Percentiles rank a stretch among this genome's conserved stretches.
phyloP scores from a whole-genome alignment of 2,329 filamentous ascomycete species.

The Cladosporium sp. region DNA sequence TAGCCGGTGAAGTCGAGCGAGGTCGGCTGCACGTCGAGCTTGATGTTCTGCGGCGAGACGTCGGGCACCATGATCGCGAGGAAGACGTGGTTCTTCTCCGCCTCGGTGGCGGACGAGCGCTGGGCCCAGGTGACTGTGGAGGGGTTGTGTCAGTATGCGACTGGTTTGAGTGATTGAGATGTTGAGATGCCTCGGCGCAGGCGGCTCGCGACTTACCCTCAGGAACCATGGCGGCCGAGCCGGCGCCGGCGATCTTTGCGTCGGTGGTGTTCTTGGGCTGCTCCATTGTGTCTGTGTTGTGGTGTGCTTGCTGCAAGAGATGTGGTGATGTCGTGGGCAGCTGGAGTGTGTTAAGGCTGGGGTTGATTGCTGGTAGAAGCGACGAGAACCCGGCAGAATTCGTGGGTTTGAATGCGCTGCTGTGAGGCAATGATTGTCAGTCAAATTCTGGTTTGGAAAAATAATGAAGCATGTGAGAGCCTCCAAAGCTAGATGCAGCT shows the following conservation, averaged over 20 bases:
- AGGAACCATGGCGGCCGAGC: constrained; percentile 29
- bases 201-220: constrained; percentile 26
- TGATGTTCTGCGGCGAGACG: constrained; percentile 66
- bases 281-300: constrained; percentile 20
- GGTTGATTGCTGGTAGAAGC: constrained; percentile 10
- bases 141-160: constrained; percentile 17
- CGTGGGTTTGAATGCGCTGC: constrained; percentile 1
- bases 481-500: not conserved
- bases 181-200: not conserved
- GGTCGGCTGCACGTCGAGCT: constrained; percentile 75
- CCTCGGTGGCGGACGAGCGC: constrained; percentile 74
- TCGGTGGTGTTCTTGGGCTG: constrained; percentile 30
- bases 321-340: constrained; percentile 9
- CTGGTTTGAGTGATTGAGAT: not conserved
- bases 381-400: constrained; percentile 13
- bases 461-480: not conserved
- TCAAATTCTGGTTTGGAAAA: not conserved
- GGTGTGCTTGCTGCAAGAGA: not conserved
- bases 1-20: constrained; percentile 75
- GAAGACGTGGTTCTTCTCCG: constrained; percentile 90
- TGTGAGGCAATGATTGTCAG: not conserved
- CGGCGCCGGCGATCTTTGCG: constrained; percentile 24
- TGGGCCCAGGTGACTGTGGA: constrained; percentile 89
- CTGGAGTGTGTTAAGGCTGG: constrained; percentile 1
- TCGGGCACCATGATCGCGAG: constrained; percentile 87